Base-by-base conservation (phyloP, 768 basidiomycete species). In the Boletus barrowsii region DNA sequence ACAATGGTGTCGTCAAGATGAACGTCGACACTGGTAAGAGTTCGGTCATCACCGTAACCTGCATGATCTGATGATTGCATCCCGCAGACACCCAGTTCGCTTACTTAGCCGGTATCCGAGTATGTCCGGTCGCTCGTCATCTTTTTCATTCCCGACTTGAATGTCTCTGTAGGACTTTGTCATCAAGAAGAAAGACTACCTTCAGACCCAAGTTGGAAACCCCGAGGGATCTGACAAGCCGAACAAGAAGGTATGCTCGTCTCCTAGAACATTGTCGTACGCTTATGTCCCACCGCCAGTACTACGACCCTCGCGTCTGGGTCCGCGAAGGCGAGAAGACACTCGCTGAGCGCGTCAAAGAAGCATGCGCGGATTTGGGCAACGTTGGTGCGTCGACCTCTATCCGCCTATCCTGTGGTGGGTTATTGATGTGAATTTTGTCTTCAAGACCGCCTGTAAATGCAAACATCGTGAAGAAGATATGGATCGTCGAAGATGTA, bases 291-390 rank as follows among this genome's bases (percentile, higher is more conserved):
- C 18, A 10, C 39, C 32, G 18, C 14, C 58, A 89, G 88, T 88
- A 73, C 79, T 96, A 96, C 75, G 93, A 96, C 73, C 95, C 94
- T 47, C 91, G 96, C 78, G 87, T 95, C 55, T 99, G 96, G 96
- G 93, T 99, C 47, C 90, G 96, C 66, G 93, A 97, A 76, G 95
- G 95, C 61, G 94, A 98, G 79, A 94, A 95, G 84, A 96, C 93
- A 18, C 82, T 98, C 61, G 44, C 71, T 45, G 81, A 72, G 58
- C 92, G 96, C 68, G 92, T 97, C 76, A 91, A 93, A 76, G 87
- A 90, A 72, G 94, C 96, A n/a, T 94, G 93, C 75, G 62, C 72
- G 41, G 96, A 99, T 75, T 82, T 99, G 56, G 91, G 88, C 61
- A 92, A 84, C 69, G 72, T 76, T 54, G 62, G 82, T 82, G 56